Percentiles rank a stretch among this genome's conserved stretches.
phyloP scores from a whole-genome alignment of 2,329 filamentous ascomycete species.

The Gyromitra esculenta region DNA sequence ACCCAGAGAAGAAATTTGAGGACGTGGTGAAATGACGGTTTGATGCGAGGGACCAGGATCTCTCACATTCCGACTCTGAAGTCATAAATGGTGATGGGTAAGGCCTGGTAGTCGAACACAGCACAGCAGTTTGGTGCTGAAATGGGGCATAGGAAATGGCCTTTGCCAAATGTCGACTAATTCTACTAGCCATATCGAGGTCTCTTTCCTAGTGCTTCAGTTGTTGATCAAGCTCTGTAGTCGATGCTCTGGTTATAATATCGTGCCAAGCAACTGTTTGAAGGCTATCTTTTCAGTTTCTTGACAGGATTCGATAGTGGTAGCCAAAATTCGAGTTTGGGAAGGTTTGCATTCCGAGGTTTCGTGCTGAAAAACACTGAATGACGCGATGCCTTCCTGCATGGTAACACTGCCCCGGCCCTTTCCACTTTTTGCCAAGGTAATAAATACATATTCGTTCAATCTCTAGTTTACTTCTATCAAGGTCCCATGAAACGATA shows the following conservation, averaged over 20 bases:
- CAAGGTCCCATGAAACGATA: no score
- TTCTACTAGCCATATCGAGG: background rate
- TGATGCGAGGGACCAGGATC: background rate
- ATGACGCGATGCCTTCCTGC: conserved; percentile 18
- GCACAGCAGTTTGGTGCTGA: background rate
- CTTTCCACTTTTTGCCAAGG: no score
- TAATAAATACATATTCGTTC: no score
- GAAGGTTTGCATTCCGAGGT: background rate
- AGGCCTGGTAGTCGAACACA: background rate
- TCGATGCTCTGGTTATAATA: background rate
- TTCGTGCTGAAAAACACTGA: conserved; percentile 11
- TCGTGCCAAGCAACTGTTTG: background rate
- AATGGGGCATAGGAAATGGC: background rate
- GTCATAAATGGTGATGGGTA: background rate
- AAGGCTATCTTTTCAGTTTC: background rate
- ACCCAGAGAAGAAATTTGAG: conserved; percentile 6
- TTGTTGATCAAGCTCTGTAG: background rate
- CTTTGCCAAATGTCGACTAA: conserved; percentile 10
- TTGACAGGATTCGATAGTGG: background rate
- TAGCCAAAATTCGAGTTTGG: background rate
- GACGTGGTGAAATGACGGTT: conserved; percentile 22
- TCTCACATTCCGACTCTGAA: background rate
- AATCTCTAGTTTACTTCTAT: no score
- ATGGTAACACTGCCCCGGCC: background rate
- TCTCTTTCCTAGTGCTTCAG: background rate